Conservation (phyloP, 257 asterid species). For the Scutellaria baicalensis region DNA sequence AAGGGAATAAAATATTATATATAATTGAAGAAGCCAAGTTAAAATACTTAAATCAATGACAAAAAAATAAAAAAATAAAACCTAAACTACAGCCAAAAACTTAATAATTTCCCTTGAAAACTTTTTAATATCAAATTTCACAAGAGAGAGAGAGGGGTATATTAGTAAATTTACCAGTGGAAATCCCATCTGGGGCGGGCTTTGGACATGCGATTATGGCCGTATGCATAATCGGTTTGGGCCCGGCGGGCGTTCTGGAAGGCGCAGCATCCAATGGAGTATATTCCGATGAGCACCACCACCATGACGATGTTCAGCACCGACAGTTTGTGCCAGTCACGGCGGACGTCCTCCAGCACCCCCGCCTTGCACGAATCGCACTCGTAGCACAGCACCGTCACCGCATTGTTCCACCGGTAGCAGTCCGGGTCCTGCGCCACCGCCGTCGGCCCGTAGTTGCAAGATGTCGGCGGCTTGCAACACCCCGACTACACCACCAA, state of each 20-base stretch:
- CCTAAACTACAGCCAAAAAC: too few relatives aligned
- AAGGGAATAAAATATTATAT: too few relatives aligned
- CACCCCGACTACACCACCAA: conserved; percentile 69
- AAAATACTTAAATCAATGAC: too few relatives aligned
- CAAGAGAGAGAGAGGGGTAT: neutral
- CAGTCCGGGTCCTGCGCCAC: conserved; percentile 68
- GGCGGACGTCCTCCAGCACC: conserved; percentile 66
- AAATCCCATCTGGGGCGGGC: conserved; percentile 94
- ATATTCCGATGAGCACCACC: conserved; percentile 67
- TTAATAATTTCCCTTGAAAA: too few relatives aligned
- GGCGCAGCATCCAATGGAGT: conserved; percentile 92
- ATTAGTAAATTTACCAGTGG: conserved; percentile 40
- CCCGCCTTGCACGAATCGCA: conserved; percentile 97
- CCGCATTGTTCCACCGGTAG: conserved; percentile 78
- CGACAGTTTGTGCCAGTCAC: conserved; percentile 85
- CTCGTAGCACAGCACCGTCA: conserved; percentile 65
- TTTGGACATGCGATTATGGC: conserved; percentile 76
- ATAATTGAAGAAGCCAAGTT: too few relatives aligned
- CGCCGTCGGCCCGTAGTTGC: conserved; percentile 55
- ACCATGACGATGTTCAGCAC: conserved; percentile 80
- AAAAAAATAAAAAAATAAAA: neutral
- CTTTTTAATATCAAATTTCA: too few relatives aligned
- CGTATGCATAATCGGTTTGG: conserved; percentile 51
- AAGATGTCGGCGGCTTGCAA: conserved; percentile 93
- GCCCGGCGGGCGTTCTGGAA: conserved; percentile 71